A percentile compares a stretch with the other conserved stretches of the same genome.
phyloP scores from a whole-genome alignment of 805 yeast genomes.

The Teunomyces lycoperdinae region DNA sequence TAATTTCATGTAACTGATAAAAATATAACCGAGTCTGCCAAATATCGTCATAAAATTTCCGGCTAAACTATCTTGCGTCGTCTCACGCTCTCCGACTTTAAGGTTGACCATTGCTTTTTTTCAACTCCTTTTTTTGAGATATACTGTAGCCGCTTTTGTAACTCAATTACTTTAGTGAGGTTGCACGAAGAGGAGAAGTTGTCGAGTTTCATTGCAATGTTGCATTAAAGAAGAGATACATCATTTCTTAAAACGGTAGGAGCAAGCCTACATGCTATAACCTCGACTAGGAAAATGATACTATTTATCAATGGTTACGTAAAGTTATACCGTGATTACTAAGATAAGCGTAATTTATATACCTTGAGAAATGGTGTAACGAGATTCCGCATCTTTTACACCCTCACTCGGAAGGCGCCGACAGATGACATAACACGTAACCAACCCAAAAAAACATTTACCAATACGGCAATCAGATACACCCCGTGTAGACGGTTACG shows the following conservation, averaged over 20 bases:
- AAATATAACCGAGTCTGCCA: too few relatives aligned
- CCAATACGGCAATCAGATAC: background rate
- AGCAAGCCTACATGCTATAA: background rate
- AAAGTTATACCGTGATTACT: background rate
- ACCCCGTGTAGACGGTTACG: background rate
- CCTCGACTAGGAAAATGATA: background rate
- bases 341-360: background rate
- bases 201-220: background rate
- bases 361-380: too few relatives aligned
- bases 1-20: constrained; percentile 20
- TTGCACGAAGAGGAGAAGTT: background rate
- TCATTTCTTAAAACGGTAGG: background rate
- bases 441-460: background rate
- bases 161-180: background rate
- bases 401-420: too few relatives aligned
- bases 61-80: background rate
- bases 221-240: background rate
- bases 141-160: background rate
- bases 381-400: too few relatives aligned
- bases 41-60: background rate
- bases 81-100: background rate
- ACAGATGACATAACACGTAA: background rate
- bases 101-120: background rate
- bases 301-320: background rate
- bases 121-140: background rate